Percentiles rank a stretch among this genome's conserved stretches.
phyloP scores from a whole-genome alignment of 163 green algal species.

The Coccomyxa subellipsoidea region DNA sequence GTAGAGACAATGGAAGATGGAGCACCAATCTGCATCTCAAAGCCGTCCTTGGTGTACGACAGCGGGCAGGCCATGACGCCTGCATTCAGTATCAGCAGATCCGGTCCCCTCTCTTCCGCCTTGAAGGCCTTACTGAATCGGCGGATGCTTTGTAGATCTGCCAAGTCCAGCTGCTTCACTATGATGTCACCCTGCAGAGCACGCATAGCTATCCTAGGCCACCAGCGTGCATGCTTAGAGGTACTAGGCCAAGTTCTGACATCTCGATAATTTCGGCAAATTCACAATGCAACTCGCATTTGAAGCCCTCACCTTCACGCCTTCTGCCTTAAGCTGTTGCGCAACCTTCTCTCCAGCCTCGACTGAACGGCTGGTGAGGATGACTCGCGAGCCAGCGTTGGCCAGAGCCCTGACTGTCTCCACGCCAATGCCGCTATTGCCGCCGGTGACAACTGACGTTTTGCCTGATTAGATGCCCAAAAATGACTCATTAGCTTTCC shows the following conservation, averaged over 20 bases:
- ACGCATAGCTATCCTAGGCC: neutral
- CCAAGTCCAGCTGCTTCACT: constrained; percentile 24
- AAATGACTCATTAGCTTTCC: neutral
- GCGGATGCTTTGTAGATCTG: constrained; percentile 18
- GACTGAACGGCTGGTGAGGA: neutral
- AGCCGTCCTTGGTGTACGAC: constrained; percentile 34
- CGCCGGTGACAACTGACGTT: neutral
- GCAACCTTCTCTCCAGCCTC: neutral
- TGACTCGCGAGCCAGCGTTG: constrained; percentile 1
- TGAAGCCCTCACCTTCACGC: constrained; percentile 9
- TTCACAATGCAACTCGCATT: too few species aligned
- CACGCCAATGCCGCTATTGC: constrained; percentile 11
- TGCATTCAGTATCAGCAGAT: constrained; percentile 31
- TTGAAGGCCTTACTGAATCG: constrained; percentile 9
- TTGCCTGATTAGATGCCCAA: neutral
- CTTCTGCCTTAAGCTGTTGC: neutral
- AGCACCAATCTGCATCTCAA: constrained; percentile 43
- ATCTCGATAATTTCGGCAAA: neutral
- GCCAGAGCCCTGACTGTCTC: constrained; percentile 16
- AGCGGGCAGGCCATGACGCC: constrained; percentile 36
- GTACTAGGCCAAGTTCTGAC: neutral
- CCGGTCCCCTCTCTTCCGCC: constrained; percentile 3
- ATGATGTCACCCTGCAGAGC: constrained; percentile 16
- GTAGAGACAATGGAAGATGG: neutral
- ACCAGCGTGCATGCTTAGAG: neutral